These are phyloP conservation scores for Heliamphora exappendiculata DNA, from an alignment of 148 eudicot genomes.

Conservation along the genomic window DNA sequence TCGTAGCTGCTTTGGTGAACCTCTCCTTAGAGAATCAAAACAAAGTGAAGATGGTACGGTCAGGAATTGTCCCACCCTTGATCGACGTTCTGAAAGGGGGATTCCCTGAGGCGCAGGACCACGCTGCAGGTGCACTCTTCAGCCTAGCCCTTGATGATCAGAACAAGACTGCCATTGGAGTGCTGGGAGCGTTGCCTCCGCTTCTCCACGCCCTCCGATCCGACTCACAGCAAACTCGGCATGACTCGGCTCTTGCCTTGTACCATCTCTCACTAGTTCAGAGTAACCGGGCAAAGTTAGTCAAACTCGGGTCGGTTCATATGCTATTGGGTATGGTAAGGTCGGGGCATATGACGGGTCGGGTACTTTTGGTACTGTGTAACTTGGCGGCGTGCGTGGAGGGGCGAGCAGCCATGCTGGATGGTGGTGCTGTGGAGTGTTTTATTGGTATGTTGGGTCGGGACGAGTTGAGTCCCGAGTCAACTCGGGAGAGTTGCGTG, in stretches of 20 bases:
- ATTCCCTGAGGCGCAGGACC: constrained; percentile 71
- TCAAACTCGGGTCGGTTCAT: constrained; percentile 59
- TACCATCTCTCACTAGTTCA: constrained; percentile 71
- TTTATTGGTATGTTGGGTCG: constrained; percentile 45
- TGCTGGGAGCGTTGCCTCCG: constrained; percentile 69
- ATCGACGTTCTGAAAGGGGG: constrained; percentile 64
- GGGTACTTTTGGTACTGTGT: constrained; percentile 56
- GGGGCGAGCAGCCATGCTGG: constrained; percentile 78
- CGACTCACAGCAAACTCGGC: constrained; percentile 50
- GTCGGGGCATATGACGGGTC: constrained; percentile 48
- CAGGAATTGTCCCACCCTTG: constrained; percentile 68
- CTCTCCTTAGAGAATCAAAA: constrained; percentile 62
- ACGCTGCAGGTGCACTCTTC: constrained; percentile 81
- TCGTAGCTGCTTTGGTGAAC: constrained; percentile 73
- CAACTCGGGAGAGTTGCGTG: constrained; percentile 69
- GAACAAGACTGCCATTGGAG: constrained; percentile 86
- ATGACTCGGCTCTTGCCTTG: constrained; percentile 79
- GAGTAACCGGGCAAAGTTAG: constrained; percentile 65
- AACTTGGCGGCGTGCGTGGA: constrained; percentile 66
- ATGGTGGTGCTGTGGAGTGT: constrained; percentile 57
- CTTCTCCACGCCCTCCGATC: constrained; percentile 60
- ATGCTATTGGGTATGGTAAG: constrained; percentile 51
- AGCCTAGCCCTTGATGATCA: constrained; percentile 74
- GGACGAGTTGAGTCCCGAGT: constrained; percentile 45
- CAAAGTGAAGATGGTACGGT: constrained; percentile 81